A percentile compares a stretch with the other conserved stretches of the same genome.
These are phyloP conservation scores for Phytophthora europaea DNA, from an alignment of 352 stramenopile genomes.

Conservation along the genomic window DNA sequence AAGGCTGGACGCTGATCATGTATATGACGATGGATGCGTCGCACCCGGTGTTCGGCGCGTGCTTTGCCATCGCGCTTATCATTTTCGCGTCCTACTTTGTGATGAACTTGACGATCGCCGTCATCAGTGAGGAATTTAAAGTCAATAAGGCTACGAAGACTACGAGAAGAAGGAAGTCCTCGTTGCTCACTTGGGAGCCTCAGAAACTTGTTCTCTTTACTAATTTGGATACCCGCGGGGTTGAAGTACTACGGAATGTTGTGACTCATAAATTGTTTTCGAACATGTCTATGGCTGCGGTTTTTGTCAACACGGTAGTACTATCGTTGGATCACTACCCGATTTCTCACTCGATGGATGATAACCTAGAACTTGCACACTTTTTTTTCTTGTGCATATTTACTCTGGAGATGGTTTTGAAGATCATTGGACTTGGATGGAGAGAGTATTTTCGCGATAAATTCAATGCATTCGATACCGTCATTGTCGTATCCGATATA, in stretches of 20 bases:
- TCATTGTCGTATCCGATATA: conserved; percentile 55
- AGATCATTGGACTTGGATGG: conserved; percentile 76
- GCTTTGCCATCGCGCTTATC: conserved; percentile 87
- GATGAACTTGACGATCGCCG: conserved; percentile 50
- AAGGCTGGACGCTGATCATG: conserved; percentile 86
- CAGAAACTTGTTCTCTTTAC: not conserved
- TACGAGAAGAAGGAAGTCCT: not conserved
- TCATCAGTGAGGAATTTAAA: not conserved
- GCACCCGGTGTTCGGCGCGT: conserved; percentile 52
- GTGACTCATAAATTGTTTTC: conserved; percentile 60
- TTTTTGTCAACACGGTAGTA: conserved; percentile 71
- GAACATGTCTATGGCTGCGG: not conserved
- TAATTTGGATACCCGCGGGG: not conserved
- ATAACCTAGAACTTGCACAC: conserved; percentile 69
- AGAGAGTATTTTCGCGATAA: conserved; percentile 65
- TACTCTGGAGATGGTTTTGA: conserved; percentile 73
- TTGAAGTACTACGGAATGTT: conserved; percentile 16
- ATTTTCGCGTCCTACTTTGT: conserved; percentile 92
- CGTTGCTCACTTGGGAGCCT: not conserved
- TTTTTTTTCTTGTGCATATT: conserved; percentile 77
- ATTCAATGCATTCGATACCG: conserved; percentile 84
- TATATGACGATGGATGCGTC: conserved; percentile 78
- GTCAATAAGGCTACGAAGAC: not conserved
- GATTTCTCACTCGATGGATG: conserved; percentile 56
- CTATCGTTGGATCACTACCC: conserved; percentile 81